These are phyloP conservation scores for Apophysomyces elegans DNA, from an alignment of 371 early-diverging fungal genomes.

Conservation along the genomic window DNA sequence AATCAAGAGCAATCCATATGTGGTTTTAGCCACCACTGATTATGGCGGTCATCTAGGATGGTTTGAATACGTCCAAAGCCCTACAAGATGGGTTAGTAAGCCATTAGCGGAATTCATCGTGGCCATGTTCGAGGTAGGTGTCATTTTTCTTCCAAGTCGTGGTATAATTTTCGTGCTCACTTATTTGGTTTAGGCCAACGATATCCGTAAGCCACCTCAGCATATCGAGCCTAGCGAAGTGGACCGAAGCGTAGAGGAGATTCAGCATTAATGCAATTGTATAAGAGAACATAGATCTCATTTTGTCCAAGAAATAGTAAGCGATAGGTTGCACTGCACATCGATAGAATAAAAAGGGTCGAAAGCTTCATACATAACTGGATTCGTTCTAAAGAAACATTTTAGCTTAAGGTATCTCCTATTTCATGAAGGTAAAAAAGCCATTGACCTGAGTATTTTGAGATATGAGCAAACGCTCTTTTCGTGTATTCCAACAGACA, in stretches of 20 bases:
- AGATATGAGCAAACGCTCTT: too few species aligned
- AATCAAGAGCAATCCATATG: slow-evolving; percentile 76
- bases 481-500: too few species aligned
- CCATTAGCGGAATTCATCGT: slow-evolving; percentile 71
- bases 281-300: not conserved
- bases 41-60: slow-evolving; percentile 97
- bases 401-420: too few species aligned
- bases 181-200: slow-evolving; percentile 20
- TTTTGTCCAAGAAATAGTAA: too few species aligned
- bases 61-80: slow-evolving; percentile 67
- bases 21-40: slow-evolving; percentile 83
- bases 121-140: slow-evolving; percentile 61
- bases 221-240: slow-evolving; percentile 72
- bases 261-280: slow-evolving; percentile 89
- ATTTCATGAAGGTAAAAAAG: too few species aligned
- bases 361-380: too few species aligned
- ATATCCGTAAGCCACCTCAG: slow-evolving; percentile 21
- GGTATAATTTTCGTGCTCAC: not conserved
- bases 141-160: too few species aligned
- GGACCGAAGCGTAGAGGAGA: slow-evolving; percentile 97
- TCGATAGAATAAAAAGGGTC: too few species aligned
- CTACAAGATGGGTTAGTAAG: slow-evolving; percentile 67
- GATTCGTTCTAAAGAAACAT: too few species aligned
- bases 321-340: too few species aligned
- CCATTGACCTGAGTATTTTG: too few species aligned